Conservation (phyloP, 108 stramenopile species). For the Epipyxis sp. region DNA sequence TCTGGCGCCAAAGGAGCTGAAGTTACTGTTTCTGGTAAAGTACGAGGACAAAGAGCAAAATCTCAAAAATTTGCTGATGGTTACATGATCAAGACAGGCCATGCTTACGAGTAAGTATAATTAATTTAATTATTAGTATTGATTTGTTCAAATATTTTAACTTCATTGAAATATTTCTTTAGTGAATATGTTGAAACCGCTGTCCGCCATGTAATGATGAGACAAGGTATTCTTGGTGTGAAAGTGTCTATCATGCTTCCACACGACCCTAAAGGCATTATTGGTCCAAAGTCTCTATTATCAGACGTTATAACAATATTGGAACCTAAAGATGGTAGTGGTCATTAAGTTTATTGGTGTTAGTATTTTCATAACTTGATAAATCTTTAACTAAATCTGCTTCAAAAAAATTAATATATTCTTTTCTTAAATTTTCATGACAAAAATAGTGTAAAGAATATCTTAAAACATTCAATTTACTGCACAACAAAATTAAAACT, state of each 20-base stretch:
- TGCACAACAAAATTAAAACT: no score
- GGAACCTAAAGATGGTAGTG: conserved; percentile 63
- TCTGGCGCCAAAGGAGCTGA: conserved; percentile 98
- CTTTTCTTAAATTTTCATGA: no score
- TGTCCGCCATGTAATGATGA: conserved; percentile 97
- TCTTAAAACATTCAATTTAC: no score
- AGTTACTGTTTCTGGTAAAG: conserved; percentile 98
- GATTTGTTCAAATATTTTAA: background rate
- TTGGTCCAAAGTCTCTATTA: conserved; percentile 59
- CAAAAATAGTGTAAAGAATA: no score
- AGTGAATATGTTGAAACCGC: conserved; percentile 93
- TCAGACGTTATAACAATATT: conserved; percentile 62
- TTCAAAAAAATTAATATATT: no score
- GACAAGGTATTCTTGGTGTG: conserved; percentile 98
- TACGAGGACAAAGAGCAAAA: conserved; percentile 99
- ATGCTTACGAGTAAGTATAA: conserved; percentile 68
- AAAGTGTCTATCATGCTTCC: conserved; percentile 97
- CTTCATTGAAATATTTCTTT: background rate
- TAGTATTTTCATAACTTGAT: no score
- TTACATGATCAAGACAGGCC: conserved; percentile 99
- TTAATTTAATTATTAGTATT: background rate
- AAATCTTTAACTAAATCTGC: no score
- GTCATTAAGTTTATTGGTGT: no score
- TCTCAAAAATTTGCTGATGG: conserved; percentile 99
- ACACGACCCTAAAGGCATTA: conserved; percentile 80